Base-by-base conservation (phyloP, 192 early-diverging fungal species). In the Mortierella claussenii region DNA sequence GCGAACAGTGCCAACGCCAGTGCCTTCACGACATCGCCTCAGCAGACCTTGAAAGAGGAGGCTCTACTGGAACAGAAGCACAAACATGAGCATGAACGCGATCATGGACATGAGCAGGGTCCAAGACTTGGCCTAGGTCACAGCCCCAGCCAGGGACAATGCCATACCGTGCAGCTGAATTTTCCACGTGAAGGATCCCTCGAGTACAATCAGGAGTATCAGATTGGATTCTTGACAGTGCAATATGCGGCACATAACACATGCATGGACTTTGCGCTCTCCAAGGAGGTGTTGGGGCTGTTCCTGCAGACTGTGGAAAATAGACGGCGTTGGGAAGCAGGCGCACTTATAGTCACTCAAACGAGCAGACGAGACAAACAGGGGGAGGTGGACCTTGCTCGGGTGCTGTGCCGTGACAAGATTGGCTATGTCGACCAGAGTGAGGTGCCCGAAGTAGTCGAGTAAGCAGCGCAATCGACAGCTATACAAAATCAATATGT, bases 221-320 rank as follows among this genome's bases (percentile, higher is more conserved):
- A 75, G 52, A 75, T 75, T 49, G 71, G 71, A 24, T 75, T 75
- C 45, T n/a, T 75, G 34, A 75, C 71, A 0, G 71, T 75, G 7
- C 43, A 75, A n/a, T 75, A 65, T 47, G 71, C 71, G 7, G 51
- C 50, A 3, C 71, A 75, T 42, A 75, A 65, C 51, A 75, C 49
- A 1, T 75, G 71, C 30, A 75, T 60, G 48, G 71, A 75, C 23
- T 75, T 61, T 61, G 48, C 36, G 43, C 56, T 75, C 27, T 26
- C 71, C 4, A 75, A 55, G 42, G 63, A 75, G 32, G 71, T 65
- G 10, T 26, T 75, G 37, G 62, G 63, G 12, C 36, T 60, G 20
- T 75, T 75, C 33, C 27, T 66, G 44, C 30, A 30, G 45, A 66
- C 71, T 3, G 51, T 55, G 2, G 71, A 75, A 28, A 60, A 55